Conservation (phyloP, 129 eudicot genomes). For the carrot (Daucus carota) region DNA sequence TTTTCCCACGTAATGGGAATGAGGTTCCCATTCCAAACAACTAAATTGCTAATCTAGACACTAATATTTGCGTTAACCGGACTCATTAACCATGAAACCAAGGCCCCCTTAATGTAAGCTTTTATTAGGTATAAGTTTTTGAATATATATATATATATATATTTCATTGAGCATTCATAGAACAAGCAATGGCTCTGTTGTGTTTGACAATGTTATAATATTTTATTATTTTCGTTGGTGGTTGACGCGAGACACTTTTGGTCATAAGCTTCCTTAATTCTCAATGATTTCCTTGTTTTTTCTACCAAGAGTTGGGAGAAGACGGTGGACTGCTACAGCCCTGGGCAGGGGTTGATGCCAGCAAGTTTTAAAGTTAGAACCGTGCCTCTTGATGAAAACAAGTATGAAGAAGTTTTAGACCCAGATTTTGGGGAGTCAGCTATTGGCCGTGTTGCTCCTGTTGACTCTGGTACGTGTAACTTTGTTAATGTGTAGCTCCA, state of each 20-base stretch:
- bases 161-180: background rate
- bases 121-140: background rate
- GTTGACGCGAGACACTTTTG: background rate
- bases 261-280: background rate
- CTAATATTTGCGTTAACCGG: too few species aligned
- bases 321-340: conserved; percentile 98
- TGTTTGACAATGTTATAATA: background rate
- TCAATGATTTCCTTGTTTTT: conserved; percentile 16
- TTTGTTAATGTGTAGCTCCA: background rate
- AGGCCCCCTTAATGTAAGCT: too few species aligned
- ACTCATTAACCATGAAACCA: too few species aligned
- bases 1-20: too few species aligned
- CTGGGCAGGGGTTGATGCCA: conserved; percentile 98
- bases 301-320: conserved; percentile 80
- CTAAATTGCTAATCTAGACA: too few species aligned
- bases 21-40: too few species aligned
- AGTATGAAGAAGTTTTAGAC: conserved; percentile 88
- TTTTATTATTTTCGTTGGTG: background rate
- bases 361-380: conserved; percentile 93
- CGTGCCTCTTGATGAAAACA: conserved; percentile 67
- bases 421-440: conserved; percentile 99
- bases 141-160: too few species aligned
- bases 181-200: background rate
- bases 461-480: conserved; percentile 72
- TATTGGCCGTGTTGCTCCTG: conserved; percentile 99